A percentile compares a stretch with the other conserved stretches of the same genome.
phyloP scores from a whole-genome alignment of 139 green algal species.

The Klebsormidium nitens region DNA sequence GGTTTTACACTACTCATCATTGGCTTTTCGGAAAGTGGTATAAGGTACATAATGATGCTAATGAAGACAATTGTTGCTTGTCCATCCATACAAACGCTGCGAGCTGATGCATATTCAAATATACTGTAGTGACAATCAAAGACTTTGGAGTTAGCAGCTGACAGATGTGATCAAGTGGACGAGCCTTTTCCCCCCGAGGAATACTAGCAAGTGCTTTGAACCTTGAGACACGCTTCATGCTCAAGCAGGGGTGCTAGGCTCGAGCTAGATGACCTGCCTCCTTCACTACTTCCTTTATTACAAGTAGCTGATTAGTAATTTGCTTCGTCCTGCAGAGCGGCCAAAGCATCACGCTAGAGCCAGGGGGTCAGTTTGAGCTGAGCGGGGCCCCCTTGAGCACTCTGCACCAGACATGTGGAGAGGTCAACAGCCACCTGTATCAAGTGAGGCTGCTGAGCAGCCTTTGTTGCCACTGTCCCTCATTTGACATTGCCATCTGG shows the following conservation, averaged over 20 bases:
- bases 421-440: slow-evolving; percentile 93
- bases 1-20: too few species aligned
- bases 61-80: not conserved
- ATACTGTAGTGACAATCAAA: too few species aligned
- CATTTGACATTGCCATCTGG: too few species aligned
- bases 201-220: not conserved
- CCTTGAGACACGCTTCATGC: not conserved
- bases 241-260: not conserved
- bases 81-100: too few species aligned
- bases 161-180: too few species aligned
- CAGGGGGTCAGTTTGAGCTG: slow-evolving; percentile 97
- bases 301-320: not conserved
- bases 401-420: slow-evolving; percentile 90
- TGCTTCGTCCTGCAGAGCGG: slow-evolving; percentile 47
- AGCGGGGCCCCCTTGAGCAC: slow-evolving; percentile 80
- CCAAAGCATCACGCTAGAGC: slow-evolving; percentile 93
- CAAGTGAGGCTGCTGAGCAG: slow-evolving; percentile 56
- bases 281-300: not conserved
- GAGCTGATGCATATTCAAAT: too few species aligned
- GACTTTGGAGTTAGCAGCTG: too few species aligned
- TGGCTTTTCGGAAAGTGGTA: too few species aligned
- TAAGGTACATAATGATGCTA: not conserved
- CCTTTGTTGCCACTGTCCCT: too few species aligned
- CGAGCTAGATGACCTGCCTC: not conserved
- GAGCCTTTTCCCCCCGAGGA: too few species aligned